These are phyloP conservation scores for Trypanosoma melophagium DNA, from an alignment of 208 protist genomes.

Conservation along the genomic window DNA sequence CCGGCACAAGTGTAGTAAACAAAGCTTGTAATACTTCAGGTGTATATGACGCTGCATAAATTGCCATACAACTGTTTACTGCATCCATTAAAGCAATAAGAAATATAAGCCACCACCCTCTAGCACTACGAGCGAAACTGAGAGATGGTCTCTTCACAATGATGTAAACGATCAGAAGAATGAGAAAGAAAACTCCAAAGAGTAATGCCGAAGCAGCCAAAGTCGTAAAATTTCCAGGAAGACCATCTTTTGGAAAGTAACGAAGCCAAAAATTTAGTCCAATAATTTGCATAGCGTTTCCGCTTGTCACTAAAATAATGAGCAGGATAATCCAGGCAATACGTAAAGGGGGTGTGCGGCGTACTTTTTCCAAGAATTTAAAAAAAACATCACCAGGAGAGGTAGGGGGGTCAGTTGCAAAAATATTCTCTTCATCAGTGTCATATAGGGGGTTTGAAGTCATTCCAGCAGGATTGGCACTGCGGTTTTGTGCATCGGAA, in stretches of 20 bases:
- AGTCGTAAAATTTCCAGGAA: constrained; percentile 72
- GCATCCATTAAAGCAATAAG: constrained; percentile 70
- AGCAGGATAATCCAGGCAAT: constrained; percentile 49
- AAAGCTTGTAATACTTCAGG: constrained; percentile 79
- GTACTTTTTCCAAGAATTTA: constrained; percentile 29
- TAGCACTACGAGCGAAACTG: constrained; percentile 43
- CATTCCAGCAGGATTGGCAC: no score
- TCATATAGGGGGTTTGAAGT: no score
- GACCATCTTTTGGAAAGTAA: constrained; percentile 57
- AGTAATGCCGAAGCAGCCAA: constrained; percentile 67
- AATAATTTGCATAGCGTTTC: constrained; percentile 83
- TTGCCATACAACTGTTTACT: constrained; percentile 74
- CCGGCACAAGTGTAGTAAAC: constrained; percentile 64
- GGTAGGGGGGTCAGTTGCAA: neutral
- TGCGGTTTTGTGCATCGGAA: no score
- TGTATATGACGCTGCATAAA: constrained; percentile 78
- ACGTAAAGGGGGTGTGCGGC: constrained; percentile 33
- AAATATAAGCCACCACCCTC: constrained; percentile 52
- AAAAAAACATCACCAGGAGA: constrained; percentile 2
- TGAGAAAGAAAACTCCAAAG: constrained; percentile 60
- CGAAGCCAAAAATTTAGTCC: constrained; percentile 86
- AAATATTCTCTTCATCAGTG: neutral
- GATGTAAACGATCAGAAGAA: constrained; percentile 53
- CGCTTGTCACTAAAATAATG: constrained; percentile 60
- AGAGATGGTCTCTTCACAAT: constrained; percentile 52